Evolutionary conservation across 2,329 filamentous ascomycete species (phyloP).

Genomic region (Cladobotryum protrusum): DNA sequence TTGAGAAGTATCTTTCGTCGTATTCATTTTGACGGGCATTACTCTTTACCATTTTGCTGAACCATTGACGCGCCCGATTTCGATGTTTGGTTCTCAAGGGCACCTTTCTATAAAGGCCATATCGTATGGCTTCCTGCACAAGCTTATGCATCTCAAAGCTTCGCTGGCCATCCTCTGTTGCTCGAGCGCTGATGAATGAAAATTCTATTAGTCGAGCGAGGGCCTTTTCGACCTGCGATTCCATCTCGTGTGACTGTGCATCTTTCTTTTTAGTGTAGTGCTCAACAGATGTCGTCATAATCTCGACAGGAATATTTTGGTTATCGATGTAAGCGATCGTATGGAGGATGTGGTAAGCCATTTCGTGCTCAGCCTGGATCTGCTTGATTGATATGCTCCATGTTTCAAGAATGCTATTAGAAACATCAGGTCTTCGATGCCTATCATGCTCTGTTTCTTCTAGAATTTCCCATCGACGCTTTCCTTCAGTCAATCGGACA

Average conservation of each 20-base stretch:
- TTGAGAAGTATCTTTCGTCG: slow-evolving; percentile 16
- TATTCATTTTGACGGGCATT: too few relatives aligned
- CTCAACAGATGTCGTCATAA: slow-evolving; percentile 14
- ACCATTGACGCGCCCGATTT: too few relatives aligned
- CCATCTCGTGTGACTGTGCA: background rate
- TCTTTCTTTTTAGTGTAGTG: background rate
- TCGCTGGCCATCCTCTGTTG: background rate
- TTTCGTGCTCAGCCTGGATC: slow-evolving; percentile 20
- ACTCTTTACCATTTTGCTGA: too few relatives aligned
- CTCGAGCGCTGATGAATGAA: slow-evolving; percentile 24
- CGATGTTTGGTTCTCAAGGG: background rate
- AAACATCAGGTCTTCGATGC: slow-evolving; percentile 20
- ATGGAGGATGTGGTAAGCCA: slow-evolving; percentile 21
- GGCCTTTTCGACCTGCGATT: slow-evolving; percentile 7
- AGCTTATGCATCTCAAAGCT: slow-evolving; percentile 28
- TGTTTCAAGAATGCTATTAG: slow-evolving; percentile 29
- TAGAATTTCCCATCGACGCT: slow-evolving; percentile 18
- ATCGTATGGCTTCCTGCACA: slow-evolving; percentile 23
- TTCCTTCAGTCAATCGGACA: slow-evolving; percentile 16
- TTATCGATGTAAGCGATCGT: slow-evolving; percentile 28
- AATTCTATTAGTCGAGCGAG: slow-evolving; percentile 26
- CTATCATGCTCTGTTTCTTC: slow-evolving; percentile 19
- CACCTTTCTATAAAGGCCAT: slow-evolving; percentile 10
- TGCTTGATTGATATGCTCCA: slow-evolving; percentile 28
- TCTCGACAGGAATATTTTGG: slow-evolving; percentile 23